Evolutionary conservation across 2,329 filamentous ascomycete species (phyloP), one percentile per base, ranked within the genome.

Genomic region (Diplodia seriata): DNA sequence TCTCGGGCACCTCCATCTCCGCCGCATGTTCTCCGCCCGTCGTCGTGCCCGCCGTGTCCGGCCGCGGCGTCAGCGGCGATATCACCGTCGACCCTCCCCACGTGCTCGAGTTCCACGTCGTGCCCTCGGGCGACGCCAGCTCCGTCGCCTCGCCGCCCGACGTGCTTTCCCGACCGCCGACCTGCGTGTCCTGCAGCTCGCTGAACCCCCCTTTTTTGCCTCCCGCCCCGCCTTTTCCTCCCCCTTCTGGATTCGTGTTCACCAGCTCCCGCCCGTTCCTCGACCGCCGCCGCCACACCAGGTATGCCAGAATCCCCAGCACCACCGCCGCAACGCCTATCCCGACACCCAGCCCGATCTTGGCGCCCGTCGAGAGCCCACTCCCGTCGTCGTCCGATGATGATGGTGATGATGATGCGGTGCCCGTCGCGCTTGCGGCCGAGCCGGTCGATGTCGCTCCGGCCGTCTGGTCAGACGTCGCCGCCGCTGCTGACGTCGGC

Each of bases 261-360:
- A n/a, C 29, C 31, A 36, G 18, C 12, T 7, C 9, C n/a, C 33
- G 31, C 9, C 31, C 18, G 3, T 26, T 23, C n/a, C 29, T 11
- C 49, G 18, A n/a, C n/a, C 29, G 14, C 23, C 55, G 18, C 7
- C 53, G 49, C 51, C 51, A 56, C 26, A 56, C 20, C 29, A 66
- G 15, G 18, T 49, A 67, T 7, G 65, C 54, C 23, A 47, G 14
- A 5, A 59, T 53, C 4, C 51, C 55, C 23, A 62, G 3, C 6
- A 55, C 56, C 4, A 64, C 53, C 5, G 55, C 56, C 15, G 47
- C 43, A 15, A 64, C 36, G 15, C 31, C 68, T 18, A 69, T 29
- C 14, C 65, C 68, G n/a, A 68, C 65, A 33, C 68, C 68, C 1
- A 69, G 33, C 1, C 68, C 68, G 18, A 66, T 61, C 7, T 55